Percentiles rank a stretch among this genome's conserved stretches.
Evolutionary conservation across 2,329 filamentous ascomycete species (phyloP).

Genomic region (Clonostachys rhizophaga): DNA sequence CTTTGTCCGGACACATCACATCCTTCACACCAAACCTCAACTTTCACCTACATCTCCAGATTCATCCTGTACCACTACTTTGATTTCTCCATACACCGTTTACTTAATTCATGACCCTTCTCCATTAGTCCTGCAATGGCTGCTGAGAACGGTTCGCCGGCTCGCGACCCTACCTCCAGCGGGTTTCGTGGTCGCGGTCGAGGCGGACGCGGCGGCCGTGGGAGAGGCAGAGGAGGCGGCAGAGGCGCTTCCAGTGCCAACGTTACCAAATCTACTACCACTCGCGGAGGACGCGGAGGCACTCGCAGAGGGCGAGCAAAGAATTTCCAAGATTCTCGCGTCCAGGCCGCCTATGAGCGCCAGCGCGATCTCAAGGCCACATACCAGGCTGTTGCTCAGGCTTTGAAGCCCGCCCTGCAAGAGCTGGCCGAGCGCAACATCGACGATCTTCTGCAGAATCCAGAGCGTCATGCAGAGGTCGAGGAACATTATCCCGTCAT

Average conservation of each 20-base stretch:
- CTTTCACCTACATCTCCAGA: not conserved
- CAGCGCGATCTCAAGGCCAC: conserved; percentile 62
- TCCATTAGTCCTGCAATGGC: conserved; percentile 22
- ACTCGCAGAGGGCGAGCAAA: conserved; percentile 48
- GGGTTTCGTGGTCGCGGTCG: conserved; percentile 20
- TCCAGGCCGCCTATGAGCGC: conserved; percentile 57
- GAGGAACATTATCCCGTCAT: conserved; percentile 48
- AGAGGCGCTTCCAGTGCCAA: conserved; percentile 9
- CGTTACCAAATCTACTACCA: conserved; percentile 5
- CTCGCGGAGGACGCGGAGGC: conserved; percentile 23
- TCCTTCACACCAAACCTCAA: not conserved
- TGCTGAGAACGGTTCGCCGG: conserved; percentile 25
- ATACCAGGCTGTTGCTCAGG: conserved; percentile 58
- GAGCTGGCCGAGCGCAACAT: conserved; percentile 59
- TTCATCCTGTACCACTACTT: not conserved
- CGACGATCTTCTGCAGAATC: conserved; percentile 50
- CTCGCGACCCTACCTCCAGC: conserved; percentile 9
- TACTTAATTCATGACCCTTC: conserved; percentile 19
- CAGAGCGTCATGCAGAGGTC: conserved; percentile 45
- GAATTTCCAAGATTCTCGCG: conserved; percentile 46
- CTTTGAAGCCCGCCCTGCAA: conserved; percentile 59
- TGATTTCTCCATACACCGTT: not conserved
- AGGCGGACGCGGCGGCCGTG: conserved; percentile 21
- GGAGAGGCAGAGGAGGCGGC: conserved; percentile 16
- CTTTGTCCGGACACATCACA: not conserved